A percentile compares a stretch with the other conserved stretches of the same genome.
These are phyloP conservation scores for Micractinium conductrix DNA, from an alignment of 139 green algal genomes.

Conservation along the genomic window DNA sequence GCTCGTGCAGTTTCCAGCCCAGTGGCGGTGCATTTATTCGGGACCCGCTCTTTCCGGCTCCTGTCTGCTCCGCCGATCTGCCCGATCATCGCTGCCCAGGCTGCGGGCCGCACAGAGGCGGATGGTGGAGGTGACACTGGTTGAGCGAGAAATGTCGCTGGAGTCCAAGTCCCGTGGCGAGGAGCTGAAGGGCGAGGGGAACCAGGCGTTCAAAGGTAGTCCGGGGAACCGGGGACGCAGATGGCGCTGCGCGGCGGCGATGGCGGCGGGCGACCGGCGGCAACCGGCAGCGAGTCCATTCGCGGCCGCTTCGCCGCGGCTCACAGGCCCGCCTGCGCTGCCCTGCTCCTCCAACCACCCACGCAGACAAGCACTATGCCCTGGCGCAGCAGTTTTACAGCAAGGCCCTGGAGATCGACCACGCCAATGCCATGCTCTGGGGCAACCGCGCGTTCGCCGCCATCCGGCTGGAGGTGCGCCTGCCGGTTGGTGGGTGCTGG, in stretches of 20 bases:
- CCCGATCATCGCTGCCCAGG: no score
- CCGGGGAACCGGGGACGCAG: neutral
- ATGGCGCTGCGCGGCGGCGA: no score
- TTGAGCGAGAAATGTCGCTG: neutral
- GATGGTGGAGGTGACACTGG: neutral
- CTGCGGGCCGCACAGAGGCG: no score
- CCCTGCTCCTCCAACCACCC: no score
- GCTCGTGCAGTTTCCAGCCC: no score
- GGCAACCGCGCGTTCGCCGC: constrained; percentile 92
- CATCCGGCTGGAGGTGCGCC: constrained; percentile 81
- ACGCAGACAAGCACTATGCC: constrained; percentile 87
- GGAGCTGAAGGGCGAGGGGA: constrained; percentile 46
- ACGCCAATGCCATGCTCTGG: constrained; percentile 80
- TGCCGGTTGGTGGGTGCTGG: neutral
- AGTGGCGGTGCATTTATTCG: neutral
- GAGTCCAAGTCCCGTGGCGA: constrained; percentile 27
- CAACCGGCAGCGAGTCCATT: no score
- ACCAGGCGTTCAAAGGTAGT: constrained; percentile 63
- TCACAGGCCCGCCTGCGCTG: no score
- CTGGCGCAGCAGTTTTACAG: constrained; percentile 86
- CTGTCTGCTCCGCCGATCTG: neutral
- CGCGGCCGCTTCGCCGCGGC: no score
- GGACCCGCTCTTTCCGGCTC: neutral
- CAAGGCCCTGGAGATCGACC: constrained; percentile 80
- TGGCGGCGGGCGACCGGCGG: no score